Conservation (phyloP, 2,329 filamentous ascomycete genomes). For the Colletotrichum chrysophilum region DNA sequence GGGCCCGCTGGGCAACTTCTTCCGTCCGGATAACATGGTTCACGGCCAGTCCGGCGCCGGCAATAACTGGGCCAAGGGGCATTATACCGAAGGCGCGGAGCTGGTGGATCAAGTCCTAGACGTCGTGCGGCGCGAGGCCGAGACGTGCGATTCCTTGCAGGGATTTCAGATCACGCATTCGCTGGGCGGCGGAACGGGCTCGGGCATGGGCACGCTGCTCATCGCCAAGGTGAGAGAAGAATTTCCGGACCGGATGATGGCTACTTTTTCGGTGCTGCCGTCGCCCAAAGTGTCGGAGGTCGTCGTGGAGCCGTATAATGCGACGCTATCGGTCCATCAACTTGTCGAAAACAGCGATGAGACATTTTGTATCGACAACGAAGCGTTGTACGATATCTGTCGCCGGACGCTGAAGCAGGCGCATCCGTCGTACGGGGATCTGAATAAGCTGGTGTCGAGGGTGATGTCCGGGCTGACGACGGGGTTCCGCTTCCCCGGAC, state of each 20-base stretch:
- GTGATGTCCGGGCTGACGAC: slow-evolving; percentile 99
- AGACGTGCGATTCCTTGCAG: slow-evolving; percentile 98
- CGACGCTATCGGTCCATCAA: slow-evolving; percentile 97
- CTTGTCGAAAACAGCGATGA: slow-evolving; percentile 99
- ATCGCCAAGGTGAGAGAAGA: slow-evolving; percentile 99
- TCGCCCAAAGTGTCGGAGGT: slow-evolving; percentile 99
- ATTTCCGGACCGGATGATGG: slow-evolving; percentile 99
- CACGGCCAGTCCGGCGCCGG: slow-evolving; percentile 99
- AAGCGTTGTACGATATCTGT: slow-evolving; percentile 99
- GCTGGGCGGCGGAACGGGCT: slow-evolving; percentile 99
- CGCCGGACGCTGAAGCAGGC: slow-evolving; percentile 99
- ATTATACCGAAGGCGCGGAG: slow-evolving; percentile 99
- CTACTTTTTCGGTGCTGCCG: slow-evolving; percentile 97
- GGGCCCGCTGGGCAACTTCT: slow-evolving; percentile 96
- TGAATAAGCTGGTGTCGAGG: slow-evolving; percentile 98
- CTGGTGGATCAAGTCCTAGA: slow-evolving; percentile 97
- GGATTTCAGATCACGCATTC: slow-evolving; percentile 99
- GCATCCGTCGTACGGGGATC: slow-evolving; percentile 97
- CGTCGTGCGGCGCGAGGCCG: slow-evolving; percentile 97
- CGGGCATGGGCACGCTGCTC: slow-evolving; percentile 98
- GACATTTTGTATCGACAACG: slow-evolving; percentile 99
- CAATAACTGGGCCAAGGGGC: slow-evolving; percentile 99
- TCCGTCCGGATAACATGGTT: slow-evolving; percentile 99
- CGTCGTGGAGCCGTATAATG: slow-evolving; percentile 99
- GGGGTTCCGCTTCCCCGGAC: slow-evolving; percentile 97